Evolutionary conservation across 768 basidiomycete genomes (phyloP), one percentile per base, ranked within the genome.

Genomic region (Panus rudis): DNA sequence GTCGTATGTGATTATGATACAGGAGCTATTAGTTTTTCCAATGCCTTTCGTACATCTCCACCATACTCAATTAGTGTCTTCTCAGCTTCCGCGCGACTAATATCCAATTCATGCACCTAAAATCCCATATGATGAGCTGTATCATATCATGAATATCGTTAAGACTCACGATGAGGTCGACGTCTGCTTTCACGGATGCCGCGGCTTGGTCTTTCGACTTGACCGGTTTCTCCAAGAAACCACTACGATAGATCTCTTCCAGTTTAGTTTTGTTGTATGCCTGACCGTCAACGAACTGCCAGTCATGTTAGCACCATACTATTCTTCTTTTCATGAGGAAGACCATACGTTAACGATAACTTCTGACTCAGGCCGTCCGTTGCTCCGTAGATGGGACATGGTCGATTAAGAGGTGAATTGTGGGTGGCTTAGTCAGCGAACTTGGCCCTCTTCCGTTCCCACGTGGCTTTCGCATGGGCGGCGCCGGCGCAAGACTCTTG

Each of bases 221-320:
- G 6, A 68, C 58, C 4, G 59, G 48, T 47, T 73, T 78, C 31
- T 82, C 79, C 27, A 84, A 66, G 35, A 81, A 57, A 6, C 77
- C 72, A n/a, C 67, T 46, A 14, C 71, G 69, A 53, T 76, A 78
- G 6, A 77, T 79, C 42, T 81, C 79, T 49, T 81, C 80, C 62
- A 85, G 66, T 55, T 76, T 78, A 40, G 69, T 66, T 57, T 84
- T 85, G 20, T 75, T 76, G 53, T 82, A 85, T 7, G 80, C 70
- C 41, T 73, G 73, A 6, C 83, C 83, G 54, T 85, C 83, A 16
- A 60, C 63, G 54, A 76, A 84, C 81, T 84, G 52, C 7, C 21
- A 23, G 11, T 39, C 24, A 33, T 25, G 35, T 26, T n/a, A n/a
- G n/a, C n/a, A n/a, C n/a, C n/a, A n/a, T n/a, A n/a, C n/a, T n/a